Percentiles rank a stretch among this genome's conserved stretches.
These are phyloP conservation scores for Neonectria neomacrospora DNA, from an alignment of 2,329 filamentous ascomycete genomes.

Conservation along the genomic window DNA sequence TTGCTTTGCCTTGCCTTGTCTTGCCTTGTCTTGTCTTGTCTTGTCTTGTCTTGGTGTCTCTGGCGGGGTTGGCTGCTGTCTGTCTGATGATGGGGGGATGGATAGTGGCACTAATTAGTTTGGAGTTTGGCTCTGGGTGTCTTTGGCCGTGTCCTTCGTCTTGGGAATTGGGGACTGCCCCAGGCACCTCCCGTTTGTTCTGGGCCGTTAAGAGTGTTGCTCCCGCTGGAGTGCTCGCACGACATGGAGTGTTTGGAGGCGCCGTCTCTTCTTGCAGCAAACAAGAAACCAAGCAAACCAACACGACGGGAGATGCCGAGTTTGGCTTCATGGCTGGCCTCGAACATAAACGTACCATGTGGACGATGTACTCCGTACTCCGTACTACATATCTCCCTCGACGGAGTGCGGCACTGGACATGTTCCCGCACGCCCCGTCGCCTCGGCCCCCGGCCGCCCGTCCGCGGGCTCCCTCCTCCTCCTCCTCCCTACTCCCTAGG, in stretches of 20 bases:
- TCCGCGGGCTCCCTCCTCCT: constrained; percentile 13
- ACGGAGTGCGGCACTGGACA: constrained; percentile 34
- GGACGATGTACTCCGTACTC: not conserved
- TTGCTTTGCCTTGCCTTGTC: not conserved
- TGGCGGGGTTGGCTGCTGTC: constrained; percentile 21
- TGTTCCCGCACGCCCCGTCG: constrained; percentile 28
- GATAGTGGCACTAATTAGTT: not conserved
- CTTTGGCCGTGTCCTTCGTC: constrained; percentile 1
- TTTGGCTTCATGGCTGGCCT: constrained; percentile 40
- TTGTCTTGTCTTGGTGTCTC: constrained; percentile 1
- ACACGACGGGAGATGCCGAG: constrained; percentile 33
- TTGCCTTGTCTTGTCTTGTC: not conserved
- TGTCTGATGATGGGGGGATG: constrained; percentile 10
- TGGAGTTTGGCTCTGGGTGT: constrained; percentile 16
- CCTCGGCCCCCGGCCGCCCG: constrained; percentile 18
- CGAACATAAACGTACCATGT: constrained; percentile 14
- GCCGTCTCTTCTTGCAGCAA: constrained; percentile 24
- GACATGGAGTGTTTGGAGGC: constrained; percentile 21
- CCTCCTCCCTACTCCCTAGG: constrained; percentile 4
- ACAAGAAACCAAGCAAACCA: constrained; percentile 33
- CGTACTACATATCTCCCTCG: not conserved
- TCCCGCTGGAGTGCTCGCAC: constrained; percentile 26
- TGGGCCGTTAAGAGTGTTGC: not conserved
- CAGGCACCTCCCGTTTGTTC: constrained; percentile 18
- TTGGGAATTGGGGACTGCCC: constrained; percentile 21